Percentiles rank a stretch among this genome's conserved stretches.
Conservation (phyloP, 371 early-diverging fungal genomes). For the Rhizopus arrhizus region DNA sequence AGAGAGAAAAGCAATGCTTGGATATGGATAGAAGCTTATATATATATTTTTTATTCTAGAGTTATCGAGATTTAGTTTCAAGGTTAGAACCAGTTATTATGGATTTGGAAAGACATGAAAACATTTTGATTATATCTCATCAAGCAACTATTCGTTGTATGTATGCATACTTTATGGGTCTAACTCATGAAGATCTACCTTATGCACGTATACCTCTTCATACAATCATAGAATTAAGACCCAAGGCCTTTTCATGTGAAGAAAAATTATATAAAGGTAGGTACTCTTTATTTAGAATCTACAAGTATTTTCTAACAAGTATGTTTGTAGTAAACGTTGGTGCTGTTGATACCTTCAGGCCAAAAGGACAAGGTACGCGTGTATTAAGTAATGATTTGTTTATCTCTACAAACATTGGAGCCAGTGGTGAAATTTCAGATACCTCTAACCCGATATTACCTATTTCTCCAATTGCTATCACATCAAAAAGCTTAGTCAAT, state of each 20-base stretch:
- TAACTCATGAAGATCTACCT: constrained; percentile 89
- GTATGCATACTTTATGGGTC: constrained; percentile 91
- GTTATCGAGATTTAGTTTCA: constrained; percentile 75
- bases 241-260: constrained; percentile 92
- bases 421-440: constrained; percentile 51
- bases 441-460: constrained; percentile 32
- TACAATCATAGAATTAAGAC: constrained; percentile 91
- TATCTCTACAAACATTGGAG: constrained; percentile 27
- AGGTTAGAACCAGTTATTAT: constrained; percentile 83
- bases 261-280: constrained; percentile 79
- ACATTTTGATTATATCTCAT: constrained; percentile 94
- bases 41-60: constrained; percentile 30
- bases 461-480: constrained; percentile 20
- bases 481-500: constrained; percentile 1
- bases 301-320: neutral
- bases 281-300: neutral
- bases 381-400: constrained; percentile 24
- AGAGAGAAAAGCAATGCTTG: too few species aligned
- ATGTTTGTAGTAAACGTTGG: constrained; percentile 66
- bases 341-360: constrained; percentile 86
- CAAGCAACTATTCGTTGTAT: constrained; percentile 94
- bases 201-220: constrained; percentile 97
- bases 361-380: constrained; percentile 41
- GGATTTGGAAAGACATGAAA: constrained; percentile 95
- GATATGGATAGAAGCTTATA: neutral